Evolutionary conservation across 2,329 filamentous ascomycete species (phyloP).

Genomic region (Paraphaeosphaeria sporulosa): DNA sequence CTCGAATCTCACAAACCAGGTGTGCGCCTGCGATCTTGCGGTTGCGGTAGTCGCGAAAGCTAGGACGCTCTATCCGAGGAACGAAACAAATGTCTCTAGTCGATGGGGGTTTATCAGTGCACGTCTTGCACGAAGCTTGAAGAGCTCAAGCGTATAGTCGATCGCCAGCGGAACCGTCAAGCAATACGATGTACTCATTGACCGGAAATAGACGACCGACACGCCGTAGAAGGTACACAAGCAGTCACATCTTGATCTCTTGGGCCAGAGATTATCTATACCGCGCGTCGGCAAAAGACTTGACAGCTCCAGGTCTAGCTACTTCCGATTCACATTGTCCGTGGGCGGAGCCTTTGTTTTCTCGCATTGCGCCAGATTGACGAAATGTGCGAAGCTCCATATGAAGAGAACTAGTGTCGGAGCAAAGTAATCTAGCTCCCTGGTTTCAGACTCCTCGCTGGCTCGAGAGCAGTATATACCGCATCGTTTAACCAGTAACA

Average conservation of each 20-base stretch:
- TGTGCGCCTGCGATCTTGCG: too few relatives aligned
- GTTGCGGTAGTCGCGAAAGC: neutral
- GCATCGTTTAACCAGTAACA: neutral
- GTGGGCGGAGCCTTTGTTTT: neutral
- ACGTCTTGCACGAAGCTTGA: neutral
- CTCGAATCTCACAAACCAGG: too few relatives aligned
- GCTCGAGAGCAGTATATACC: neutral
- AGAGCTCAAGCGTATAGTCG: neutral
- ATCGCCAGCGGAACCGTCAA: neutral
- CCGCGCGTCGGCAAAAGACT: neutral
- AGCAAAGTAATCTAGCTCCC: neutral
- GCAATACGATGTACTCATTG: neutral
- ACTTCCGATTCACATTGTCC: neutral
- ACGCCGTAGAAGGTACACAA: neutral
- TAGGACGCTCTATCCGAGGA: neutral
- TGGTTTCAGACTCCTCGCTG: neutral
- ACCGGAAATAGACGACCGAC: neutral
- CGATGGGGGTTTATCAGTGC: neutral
- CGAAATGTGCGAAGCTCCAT: neutral
- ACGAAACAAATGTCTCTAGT: neutral
- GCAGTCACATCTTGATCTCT: neutral
- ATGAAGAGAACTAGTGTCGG: neutral
- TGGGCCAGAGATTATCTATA: neutral
- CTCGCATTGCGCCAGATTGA: neutral
- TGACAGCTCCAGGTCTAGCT: neutral